Evolutionary conservation across 2,329 filamentous ascomycete species (phyloP).

Genomic region (Chaetomium strumarium): DNA sequence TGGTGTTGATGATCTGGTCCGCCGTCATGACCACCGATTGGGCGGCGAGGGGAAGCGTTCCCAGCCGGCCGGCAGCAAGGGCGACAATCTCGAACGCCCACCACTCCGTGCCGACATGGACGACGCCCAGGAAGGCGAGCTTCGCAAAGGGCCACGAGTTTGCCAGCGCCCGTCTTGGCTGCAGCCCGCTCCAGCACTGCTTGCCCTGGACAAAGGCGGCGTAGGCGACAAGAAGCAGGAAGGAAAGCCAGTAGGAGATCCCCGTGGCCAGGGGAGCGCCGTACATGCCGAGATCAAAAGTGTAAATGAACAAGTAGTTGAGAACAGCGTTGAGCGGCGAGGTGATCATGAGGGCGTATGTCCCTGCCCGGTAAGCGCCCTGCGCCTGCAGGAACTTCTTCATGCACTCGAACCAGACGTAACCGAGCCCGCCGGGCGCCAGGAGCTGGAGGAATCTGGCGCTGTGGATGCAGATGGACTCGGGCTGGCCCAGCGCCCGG

Average conservation of each 20-base stretch:
- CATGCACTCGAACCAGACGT: conserved; percentile 79
- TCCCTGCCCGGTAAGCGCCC: conserved; percentile 77
- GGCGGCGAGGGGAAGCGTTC: conserved; percentile 72
- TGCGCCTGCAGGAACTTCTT: conserved; percentile 89
- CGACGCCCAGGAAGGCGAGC: conserved; percentile 67
- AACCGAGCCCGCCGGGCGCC: conserved; percentile 76
- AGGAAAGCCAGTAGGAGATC: conserved; percentile 81
- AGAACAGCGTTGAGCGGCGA: conserved; percentile 75
- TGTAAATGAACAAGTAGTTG: conserved; percentile 76
- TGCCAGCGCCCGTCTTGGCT: conserved; percentile 55
- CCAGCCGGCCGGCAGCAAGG: conserved; percentile 71
- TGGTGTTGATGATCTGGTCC: conserved; percentile 77
- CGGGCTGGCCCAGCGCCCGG: conserved; percentile 66
- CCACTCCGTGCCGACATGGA: conserved; percentile 88
- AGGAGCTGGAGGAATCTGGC: conserved; percentile 66
- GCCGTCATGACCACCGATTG: conserved; percentile 88
- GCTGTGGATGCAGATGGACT: conserved; percentile 68
- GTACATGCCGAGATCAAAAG: conserved; percentile 62
- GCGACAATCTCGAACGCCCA: conserved; percentile 93
- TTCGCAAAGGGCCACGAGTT: conserved; percentile 67
- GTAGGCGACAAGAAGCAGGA: conserved; percentile 67
- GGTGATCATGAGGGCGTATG: conserved; percentile 76
- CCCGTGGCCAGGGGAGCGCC: conserved; percentile 78
- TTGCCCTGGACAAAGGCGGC: conserved; percentile 64
- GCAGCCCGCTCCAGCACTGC: conserved; percentile 72